Percentiles rank a stretch among this genome's conserved stretches.
Evolutionary conservation across 805 yeast genomes (phyloP).

Genomic region (Kuraishia cidri): DNA sequence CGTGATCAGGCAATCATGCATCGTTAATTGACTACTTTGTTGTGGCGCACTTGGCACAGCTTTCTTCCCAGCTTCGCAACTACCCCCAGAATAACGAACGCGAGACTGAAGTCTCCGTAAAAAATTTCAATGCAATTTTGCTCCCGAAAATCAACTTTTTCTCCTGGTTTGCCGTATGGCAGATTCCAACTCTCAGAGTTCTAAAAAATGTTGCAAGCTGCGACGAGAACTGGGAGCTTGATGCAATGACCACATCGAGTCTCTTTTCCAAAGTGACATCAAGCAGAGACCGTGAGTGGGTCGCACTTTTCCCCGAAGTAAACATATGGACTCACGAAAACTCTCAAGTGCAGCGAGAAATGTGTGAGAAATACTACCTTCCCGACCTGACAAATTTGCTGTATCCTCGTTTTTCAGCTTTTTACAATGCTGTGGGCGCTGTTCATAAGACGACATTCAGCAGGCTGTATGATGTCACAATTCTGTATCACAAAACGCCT

Average conservation of each 20-base stretch:
- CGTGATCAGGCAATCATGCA: constrained; percentile 45
- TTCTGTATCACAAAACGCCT: constrained; percentile 27
- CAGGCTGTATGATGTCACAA: constrained; percentile 47
- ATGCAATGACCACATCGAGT: constrained; percentile 22
- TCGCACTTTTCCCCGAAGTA: constrained; percentile 81
- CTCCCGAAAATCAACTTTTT: constrained; percentile 47
- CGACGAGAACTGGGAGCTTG: constrained; percentile 68
- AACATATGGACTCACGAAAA: constrained; percentile 50
- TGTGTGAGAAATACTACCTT: constrained; percentile 48
- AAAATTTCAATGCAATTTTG: constrained; percentile 15
- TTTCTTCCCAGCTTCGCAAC: constrained; percentile 9
- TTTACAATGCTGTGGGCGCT: constrained; percentile 38
- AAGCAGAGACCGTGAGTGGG: constrained; percentile 45
- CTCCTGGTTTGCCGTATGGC: constrained; percentile 63
- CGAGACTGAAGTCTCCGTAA: constrained; percentile 11
- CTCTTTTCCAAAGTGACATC: constrained; percentile 25
- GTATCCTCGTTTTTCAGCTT: constrained; percentile 69
- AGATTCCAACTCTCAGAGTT: constrained; percentile 44
- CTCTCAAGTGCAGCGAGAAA: constrained; percentile 38
- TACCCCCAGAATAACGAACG: constrained; percentile 4
- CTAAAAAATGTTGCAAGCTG: constrained; percentile 37
- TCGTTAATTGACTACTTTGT: constrained; percentile 61
- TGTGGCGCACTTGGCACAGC: constrained; percentile 30
- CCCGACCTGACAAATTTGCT: constrained; percentile 52
- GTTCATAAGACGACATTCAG: constrained; percentile 29